Conservation (phyloP, 1,284 basidiomycete species). For the Boletus smithii region DNA sequence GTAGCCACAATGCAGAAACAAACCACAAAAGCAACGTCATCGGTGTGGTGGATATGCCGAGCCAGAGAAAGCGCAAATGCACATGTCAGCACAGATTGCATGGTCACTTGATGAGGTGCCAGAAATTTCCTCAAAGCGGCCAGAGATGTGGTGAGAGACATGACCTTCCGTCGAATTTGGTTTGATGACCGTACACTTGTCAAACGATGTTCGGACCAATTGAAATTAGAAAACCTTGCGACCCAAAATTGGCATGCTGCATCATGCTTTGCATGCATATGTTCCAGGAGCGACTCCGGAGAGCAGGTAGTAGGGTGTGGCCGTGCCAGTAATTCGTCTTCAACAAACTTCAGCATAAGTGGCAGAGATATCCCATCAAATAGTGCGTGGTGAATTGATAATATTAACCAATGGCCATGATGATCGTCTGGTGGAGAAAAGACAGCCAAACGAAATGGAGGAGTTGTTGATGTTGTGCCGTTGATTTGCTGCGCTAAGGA, state of each 20-base stretch:
- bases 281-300: slow-evolving; percentile 33
- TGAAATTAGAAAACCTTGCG: slow-evolving; percentile 34
- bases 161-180: slow-evolving; percentile 18
- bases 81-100: slow-evolving; percentile 44
- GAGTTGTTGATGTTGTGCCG: slow-evolving; percentile 30
- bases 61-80: slow-evolving; percentile 39
- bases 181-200: slow-evolving; percentile 11
- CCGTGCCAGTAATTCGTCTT: slow-evolving; percentile 32
- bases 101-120: slow-evolving; percentile 38
- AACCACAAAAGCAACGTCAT: slow-evolving; percentile 47
- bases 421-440: slow-evolving; percentile 21
- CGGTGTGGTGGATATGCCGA: slow-evolving; percentile 23
- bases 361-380: slow-evolving; percentile 48
- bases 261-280: slow-evolving; percentile 33
- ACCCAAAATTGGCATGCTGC: slow-evolving; percentile 40
- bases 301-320: slow-evolving; percentile 21
- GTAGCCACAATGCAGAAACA: slow-evolving; percentile 17
- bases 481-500: slow-evolving; percentile 39
- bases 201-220: slow-evolving; percentile 32
- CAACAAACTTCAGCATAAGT: slow-evolving; percentile 39
- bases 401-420: slow-evolving; percentile 26
- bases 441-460: slow-evolving; percentile 37
- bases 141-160: slow-evolving; percentile 29
- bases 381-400: slow-evolving; percentile 49
- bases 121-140: slow-evolving; percentile 35